Evolutionary conservation across 108 stramenopile genomes (phyloP).

Genomic region (Pseudonitzschia multiseries): DNA sequence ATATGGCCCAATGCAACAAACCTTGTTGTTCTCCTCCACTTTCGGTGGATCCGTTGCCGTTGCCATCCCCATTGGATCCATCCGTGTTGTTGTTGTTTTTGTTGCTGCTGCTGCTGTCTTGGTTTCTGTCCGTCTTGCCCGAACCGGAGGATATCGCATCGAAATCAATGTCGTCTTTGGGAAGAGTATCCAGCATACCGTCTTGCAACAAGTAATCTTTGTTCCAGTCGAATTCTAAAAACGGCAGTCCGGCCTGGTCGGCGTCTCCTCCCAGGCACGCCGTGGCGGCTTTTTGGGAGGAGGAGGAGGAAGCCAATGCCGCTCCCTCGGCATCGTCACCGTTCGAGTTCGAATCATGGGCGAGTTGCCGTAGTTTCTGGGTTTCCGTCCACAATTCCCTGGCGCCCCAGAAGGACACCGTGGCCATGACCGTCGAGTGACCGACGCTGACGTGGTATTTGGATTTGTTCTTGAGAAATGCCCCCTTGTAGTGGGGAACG

Average conservation of each 20-base stretch:
- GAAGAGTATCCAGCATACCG: slow-evolving; percentile 58
- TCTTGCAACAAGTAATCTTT: slow-evolving; percentile 86
- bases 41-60: slow-evolving; percentile 14
- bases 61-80: slow-evolving; percentile 14
- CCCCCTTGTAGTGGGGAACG: slow-evolving; percentile 55
- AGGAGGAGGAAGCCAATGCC: neutral
- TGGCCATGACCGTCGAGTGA: slow-evolving; percentile 95
- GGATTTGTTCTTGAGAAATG: slow-evolving; percentile 47
- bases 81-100: neutral
- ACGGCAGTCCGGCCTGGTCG: slow-evolving; percentile 75
- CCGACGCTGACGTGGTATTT: slow-evolving; percentile 95
- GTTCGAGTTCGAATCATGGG: neutral
- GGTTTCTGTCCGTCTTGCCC: neutral
- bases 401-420: slow-evolving; percentile 96
- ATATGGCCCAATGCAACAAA: slow-evolving; percentile 89
- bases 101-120: no score
- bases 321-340: neutral
- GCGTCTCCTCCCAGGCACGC: slow-evolving; percentile 80
- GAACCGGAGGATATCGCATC: neutral
- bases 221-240: slow-evolving; percentile 72
- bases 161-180: slow-evolving; percentile 24
- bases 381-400: slow-evolving; percentile 56
- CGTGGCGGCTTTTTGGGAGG: neutral
- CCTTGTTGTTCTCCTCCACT: slow-evolving; percentile 20
- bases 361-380: neutral